These are phyloP conservation scores for Barnettozyma vustinii DNA, from an alignment of 805 yeast species.

Conservation along the genomic window DNA sequence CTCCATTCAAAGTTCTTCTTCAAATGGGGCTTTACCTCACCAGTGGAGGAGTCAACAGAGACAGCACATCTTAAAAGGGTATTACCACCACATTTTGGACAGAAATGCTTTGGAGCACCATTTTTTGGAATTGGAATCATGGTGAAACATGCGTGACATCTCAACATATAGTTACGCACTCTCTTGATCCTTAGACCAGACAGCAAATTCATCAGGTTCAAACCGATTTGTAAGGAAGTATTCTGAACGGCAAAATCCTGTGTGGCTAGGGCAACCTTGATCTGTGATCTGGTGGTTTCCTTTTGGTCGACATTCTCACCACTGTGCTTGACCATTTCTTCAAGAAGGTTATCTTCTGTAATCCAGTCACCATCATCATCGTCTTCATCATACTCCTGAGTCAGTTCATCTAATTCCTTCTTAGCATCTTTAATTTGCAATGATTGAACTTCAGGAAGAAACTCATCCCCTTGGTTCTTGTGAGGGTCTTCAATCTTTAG, in stretches of 20 bases:
- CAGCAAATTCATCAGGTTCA: conserved; percentile 76
- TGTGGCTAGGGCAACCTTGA: conserved; percentile 81
- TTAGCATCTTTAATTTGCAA: conserved; percentile 4
- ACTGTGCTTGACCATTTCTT: conserved; percentile 62
- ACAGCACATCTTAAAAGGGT: conserved; percentile 89
- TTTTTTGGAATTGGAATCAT: conserved; percentile 72
- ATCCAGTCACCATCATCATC: conserved; percentile 92
- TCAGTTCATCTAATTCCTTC: conserved; percentile 14
- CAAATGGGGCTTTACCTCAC: conserved; percentile 80
- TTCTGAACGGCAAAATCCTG: conserved; percentile 98
- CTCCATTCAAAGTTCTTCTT: conserved; percentile 93
- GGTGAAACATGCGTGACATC: conserved; percentile 96
- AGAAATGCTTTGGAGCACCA: conserved; percentile 79
- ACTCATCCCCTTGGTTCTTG: conserved; percentile 5
- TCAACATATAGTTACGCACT: conserved; percentile 85
- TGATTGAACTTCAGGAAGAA: background rate
- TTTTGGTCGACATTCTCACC: conserved; percentile 50
- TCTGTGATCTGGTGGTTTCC: conserved; percentile 27
- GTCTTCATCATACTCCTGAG: conserved; percentile 41
- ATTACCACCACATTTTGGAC: conserved; percentile 93
- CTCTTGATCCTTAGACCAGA: conserved; percentile 82
- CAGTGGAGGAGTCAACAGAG: conserved; percentile 71
- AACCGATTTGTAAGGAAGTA: conserved; percentile 85
- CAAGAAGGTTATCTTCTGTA: conserved; percentile 76
- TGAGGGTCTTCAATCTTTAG: conserved; percentile 7